Conservation (phyloP, 768 basidiomycete genomes). For the Mycena belliarum region DNA sequence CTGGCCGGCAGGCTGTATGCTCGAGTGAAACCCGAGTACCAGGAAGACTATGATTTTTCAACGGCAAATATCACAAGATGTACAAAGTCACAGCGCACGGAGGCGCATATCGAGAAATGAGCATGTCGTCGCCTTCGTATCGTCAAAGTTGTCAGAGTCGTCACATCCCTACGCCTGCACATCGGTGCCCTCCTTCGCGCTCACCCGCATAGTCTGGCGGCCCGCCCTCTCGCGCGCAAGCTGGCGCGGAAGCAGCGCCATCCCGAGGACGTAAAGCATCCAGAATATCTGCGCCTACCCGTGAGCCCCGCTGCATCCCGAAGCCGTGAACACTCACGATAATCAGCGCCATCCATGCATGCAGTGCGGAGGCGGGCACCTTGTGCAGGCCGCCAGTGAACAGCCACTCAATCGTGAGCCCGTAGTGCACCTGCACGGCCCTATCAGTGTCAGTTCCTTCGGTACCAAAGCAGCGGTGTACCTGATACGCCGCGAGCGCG, state of each 20-base stretch:
- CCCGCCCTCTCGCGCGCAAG: slow-evolving; percentile 3
- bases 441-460: not conserved
- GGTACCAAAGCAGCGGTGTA: slow-evolving; percentile 15
- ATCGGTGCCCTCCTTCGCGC: not conserved
- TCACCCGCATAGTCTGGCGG: not conserved
- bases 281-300: slow-evolving; percentile 45
- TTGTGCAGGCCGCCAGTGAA: slow-evolving; percentile 32
- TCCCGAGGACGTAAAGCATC: slow-evolving; percentile 43
- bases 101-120: no score
- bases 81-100: no score
- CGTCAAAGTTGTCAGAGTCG: no score
- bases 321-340: slow-evolving; percentile 31
- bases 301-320: not conserved
- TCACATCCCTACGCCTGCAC: not conserved
- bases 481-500: slow-evolving; percentile 54
- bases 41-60: no score
- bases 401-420: slow-evolving; percentile 52
- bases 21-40: no score
- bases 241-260: slow-evolving; percentile 39
- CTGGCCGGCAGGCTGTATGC: no score
- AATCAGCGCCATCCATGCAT: slow-evolving; percentile 49
- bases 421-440: slow-evolving; percentile 47
- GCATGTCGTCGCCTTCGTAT: no score
- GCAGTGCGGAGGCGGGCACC: slow-evolving; percentile 40
- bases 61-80: no score